Conservation (phyloP, 2,329 filamentous ascomycete species). For the Pseudohalonectria lignicola region DNA sequence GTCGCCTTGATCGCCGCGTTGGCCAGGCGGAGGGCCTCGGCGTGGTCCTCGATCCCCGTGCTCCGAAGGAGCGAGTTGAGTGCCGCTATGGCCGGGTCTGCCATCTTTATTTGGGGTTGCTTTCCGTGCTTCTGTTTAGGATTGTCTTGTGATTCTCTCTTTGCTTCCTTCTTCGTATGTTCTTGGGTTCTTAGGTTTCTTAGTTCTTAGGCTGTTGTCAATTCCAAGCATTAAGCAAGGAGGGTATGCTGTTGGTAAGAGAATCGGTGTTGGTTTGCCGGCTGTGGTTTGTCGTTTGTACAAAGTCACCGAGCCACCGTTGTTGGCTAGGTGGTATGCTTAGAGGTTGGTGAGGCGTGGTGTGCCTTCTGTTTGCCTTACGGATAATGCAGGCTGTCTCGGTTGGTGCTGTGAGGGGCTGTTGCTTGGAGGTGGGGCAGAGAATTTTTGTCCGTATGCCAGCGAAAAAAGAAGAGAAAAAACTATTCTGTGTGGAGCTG, state of each 20-base stretch:
- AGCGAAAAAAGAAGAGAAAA: too few species aligned
- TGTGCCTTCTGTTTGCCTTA: too few species aligned
- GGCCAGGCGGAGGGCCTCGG: constrained; percentile 57
- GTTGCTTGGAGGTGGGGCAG: too few species aligned
- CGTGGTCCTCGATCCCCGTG: constrained; percentile 56
- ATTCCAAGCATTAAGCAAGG: too few species aligned
- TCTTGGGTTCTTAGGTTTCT: too few species aligned
- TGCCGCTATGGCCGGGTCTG: constrained; percentile 33
- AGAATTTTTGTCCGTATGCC: constrained; percentile 3
- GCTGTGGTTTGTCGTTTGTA: not conserved
- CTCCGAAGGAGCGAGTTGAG: constrained; percentile 43
- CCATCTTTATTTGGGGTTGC: constrained; percentile 8
- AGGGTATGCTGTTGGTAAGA: too few species aligned
- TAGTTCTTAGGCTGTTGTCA: too few species aligned
- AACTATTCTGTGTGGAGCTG: constrained; percentile 2
- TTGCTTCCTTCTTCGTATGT: constrained; percentile 1
- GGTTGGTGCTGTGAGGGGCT: too few species aligned
- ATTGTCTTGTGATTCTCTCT: constrained; percentile 3
- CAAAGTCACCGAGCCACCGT: too few species aligned
- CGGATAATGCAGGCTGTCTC: too few species aligned
- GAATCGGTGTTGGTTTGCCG: not conserved
- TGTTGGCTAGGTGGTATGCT: too few species aligned
- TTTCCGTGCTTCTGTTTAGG: constrained; percentile 2
- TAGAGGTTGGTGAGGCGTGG: too few species aligned
- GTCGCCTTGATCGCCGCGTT: constrained; percentile 51